phyloP scores from a whole-genome alignment of 176 grass and related monocot genomes.

The barley (Hordeum vulgare) region MorexV3_pseudomolecules_assembly NC_058520.1:95874946-95875445 shows the following conservation, averaged over 20 bases:
- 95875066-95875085: slow-evolving; percentile 51
- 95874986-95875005: slow-evolving; percentile 6
- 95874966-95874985: slow-evolving; percentile 55
- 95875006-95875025: background rate
- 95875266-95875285: slow-evolving; percentile 21
- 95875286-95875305: background rate
- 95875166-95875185: slow-evolving; percentile 61
- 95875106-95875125: background rate
- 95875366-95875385: slow-evolving; percentile 67
- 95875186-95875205: slow-evolving; percentile 3
- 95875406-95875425: slow-evolving; percentile 88
- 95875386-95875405: slow-evolving; percentile 81
- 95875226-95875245: slow-evolving; percentile 70
- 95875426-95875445: slow-evolving; percentile 65
- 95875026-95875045: slow-evolving; percentile 60
- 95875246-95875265: slow-evolving; percentile 86
- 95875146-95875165: slow-evolving; percentile 47
- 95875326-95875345: background rate
- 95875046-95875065: slow-evolving; percentile 82
- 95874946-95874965: slow-evolving; percentile 76
- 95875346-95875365: slow-evolving; percentile 9
- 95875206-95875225: slow-evolving; percentile 41
- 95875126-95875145: background rate
- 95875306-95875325: background rate
- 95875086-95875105: too few species aligned